Percentiles rank a stretch among this genome's conserved stretches.
phyloP scores from a whole-genome alignment of 2,329 filamentous ascomycete species.

The Diaporthe longicolla region DNA sequence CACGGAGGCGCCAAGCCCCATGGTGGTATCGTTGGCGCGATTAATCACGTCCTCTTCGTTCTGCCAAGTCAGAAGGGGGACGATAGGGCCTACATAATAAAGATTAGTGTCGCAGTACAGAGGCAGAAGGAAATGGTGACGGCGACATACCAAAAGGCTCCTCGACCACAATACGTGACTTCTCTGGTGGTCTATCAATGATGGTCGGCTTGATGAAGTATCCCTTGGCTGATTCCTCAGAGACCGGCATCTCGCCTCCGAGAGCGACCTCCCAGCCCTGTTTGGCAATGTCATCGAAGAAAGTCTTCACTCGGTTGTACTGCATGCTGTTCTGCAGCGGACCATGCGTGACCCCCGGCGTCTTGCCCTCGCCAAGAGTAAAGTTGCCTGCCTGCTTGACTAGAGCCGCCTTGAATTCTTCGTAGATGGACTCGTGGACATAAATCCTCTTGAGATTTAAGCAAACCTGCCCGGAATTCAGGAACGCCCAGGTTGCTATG shows the following conservation, averaged over 20 bases:
- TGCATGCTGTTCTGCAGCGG: conserved; percentile 74
- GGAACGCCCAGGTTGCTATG: conserved; percentile 66
- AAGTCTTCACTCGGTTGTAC: conserved; percentile 49
- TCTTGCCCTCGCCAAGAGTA: conserved; percentile 47
- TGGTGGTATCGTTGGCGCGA: conserved; percentile 63
- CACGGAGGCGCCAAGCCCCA: conserved; percentile 67
- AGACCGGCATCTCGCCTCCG: conserved; percentile 53
- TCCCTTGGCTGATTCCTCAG: conserved; percentile 52
- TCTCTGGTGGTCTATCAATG: conserved; percentile 71
- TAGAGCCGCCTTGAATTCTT: conserved; percentile 61
- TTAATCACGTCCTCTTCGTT: conserved; percentile 61
- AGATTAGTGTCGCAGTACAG: conserved; percentile 11
- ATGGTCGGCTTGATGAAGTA: conserved; percentile 72
- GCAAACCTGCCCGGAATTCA: conserved; percentile 71
- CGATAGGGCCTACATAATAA: background rate
- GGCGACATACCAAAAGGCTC: conserved; percentile 60
- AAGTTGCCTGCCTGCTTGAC: conserved; percentile 58
- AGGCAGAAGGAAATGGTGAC: background rate
- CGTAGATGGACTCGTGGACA: conserved; percentile 67
- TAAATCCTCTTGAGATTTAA: conserved; percentile 67
- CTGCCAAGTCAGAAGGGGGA: conserved; percentile 52
- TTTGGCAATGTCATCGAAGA: background rate
- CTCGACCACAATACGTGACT: conserved; percentile 68
- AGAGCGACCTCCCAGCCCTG: conserved; percentile 62
- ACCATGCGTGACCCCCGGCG: conserved; percentile 54